phyloP scores from a whole-genome alignment of 208 protist species.

The Leishmania gerbilli region DNA sequence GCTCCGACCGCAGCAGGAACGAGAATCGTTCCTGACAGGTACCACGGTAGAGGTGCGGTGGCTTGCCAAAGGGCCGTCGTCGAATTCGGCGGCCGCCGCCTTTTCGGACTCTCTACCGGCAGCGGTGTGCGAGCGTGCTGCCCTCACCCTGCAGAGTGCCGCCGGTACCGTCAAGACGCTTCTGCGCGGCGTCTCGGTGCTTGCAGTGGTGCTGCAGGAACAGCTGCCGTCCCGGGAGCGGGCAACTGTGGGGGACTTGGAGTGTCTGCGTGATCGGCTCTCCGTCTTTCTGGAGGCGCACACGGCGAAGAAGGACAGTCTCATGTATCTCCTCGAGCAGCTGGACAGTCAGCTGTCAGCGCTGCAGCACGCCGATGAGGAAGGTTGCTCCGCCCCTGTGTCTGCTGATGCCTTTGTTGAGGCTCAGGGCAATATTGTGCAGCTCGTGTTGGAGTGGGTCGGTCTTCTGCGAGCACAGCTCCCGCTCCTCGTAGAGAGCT shows the following conservation, averaged over 20 bases:
- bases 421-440: conserved; percentile 39
- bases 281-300: conserved; percentile 57
- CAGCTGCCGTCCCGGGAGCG: conserved; percentile 42
- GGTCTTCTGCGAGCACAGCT: conserved; percentile 51
- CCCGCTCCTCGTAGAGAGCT: conserved; percentile 64
- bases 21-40: neutral
- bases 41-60: conserved; percentile 15
- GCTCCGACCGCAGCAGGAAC: conserved; percentile 3
- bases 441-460: conserved; percentile 51
- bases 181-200: conserved; percentile 53
- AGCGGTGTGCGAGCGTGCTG: conserved; percentile 23
- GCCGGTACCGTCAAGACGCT: conserved; percentile 43
- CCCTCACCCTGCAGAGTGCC: conserved; percentile 20
- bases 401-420: conserved; percentile 15
- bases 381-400: neutral
- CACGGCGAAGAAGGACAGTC: conserved; percentile 33
- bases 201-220: conserved; percentile 65
- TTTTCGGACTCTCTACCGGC: neutral
- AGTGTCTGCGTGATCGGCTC: conserved; percentile 58
- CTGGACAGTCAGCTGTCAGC: conserved; percentile 33
- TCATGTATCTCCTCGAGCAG: conserved; percentile 39
- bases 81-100: neutral
- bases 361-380: neutral
- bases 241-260: conserved; percentile 49
- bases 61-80: neutral